These are phyloP conservation scores for Linum tenue DNA, from an alignment of 345 rosid genomes.

Conservation along the genomic window DNA sequence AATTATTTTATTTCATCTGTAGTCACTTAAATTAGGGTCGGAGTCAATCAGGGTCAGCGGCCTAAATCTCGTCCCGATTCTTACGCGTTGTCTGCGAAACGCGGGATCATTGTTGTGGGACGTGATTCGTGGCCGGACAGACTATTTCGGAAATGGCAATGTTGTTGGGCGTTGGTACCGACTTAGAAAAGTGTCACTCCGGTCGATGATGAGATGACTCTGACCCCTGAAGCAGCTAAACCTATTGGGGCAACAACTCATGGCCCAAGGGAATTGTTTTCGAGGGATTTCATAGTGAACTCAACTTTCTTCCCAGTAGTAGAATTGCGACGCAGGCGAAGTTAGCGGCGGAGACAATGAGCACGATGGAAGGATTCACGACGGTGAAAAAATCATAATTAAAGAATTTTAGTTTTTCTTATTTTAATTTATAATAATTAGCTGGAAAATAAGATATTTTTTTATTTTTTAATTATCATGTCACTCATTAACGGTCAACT, in stretches of 20 bases:
- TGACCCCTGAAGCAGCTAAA: constrained; percentile 29
- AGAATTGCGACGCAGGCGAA: no score
- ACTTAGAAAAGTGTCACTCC: constrained; percentile 45
- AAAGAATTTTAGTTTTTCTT: no score
- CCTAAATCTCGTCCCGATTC: constrained; percentile 26
- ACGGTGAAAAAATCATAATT: no score
- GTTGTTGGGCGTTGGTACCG: constrained; percentile 23
- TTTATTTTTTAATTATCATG: no score
- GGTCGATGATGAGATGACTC: constrained; percentile 43
- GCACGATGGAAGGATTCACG: no score
- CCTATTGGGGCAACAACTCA: constrained; percentile 35
- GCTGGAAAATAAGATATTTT: no score
- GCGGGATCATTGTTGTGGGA: constrained; percentile 25
- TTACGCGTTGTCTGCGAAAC: constrained; percentile 44
- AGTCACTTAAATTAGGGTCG: no score
- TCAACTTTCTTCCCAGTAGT: constrained; percentile 82
- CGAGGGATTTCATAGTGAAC: constrained; percentile 50
- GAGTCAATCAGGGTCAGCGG: constrained; percentile 40
- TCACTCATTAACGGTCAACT: no score
- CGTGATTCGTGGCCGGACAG: constrained; percentile 35
- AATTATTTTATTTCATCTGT: no score
- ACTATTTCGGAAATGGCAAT: constrained; percentile 37
- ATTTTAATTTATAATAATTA: no score
- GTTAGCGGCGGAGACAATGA: no score
- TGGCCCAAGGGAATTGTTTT: constrained; percentile 27